Evolutionary conservation across 1,139 yeast species (phyloP).

Genomic region (Martiniozyma asiatica): DNA sequence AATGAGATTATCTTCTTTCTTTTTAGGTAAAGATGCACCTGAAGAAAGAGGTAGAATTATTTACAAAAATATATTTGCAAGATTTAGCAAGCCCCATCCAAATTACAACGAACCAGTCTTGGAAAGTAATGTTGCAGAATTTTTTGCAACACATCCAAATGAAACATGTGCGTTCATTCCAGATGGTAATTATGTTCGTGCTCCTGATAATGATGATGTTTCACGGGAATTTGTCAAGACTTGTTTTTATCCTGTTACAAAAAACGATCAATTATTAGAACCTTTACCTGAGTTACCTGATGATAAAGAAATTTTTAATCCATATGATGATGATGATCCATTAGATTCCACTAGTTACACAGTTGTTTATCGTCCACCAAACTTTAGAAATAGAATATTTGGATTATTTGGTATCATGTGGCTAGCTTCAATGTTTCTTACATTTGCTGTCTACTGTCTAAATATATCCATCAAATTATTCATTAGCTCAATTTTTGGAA

Average conservation of each 20-base stretch:
- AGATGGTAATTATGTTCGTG: constrained; percentile 74
- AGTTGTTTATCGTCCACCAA: constrained; percentile 81
- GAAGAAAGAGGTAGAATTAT: constrained; percentile 64
- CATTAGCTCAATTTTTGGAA: background rate
- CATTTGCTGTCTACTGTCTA: constrained; percentile 20
- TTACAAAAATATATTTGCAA: constrained; percentile 37
- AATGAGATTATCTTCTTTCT: constrained; percentile 67
- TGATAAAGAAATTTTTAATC: constrained; percentile 28
- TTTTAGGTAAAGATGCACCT: constrained; percentile 56
- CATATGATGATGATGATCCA: constrained; percentile 44
- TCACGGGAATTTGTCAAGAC: constrained; percentile 51
- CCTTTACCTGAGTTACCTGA: constrained; percentile 25
- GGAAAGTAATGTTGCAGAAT: constrained; percentile 30
- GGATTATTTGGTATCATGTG: constrained; percentile 51
- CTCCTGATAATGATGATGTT: constrained; percentile 72
- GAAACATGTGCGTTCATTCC: constrained; percentile 50
- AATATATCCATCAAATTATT: constrained; percentile 4
- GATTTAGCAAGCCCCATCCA: constrained; percentile 34
- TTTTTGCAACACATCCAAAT: constrained; percentile 30
- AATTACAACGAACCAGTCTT: constrained; percentile 52
- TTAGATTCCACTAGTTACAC: constrained; percentile 45
- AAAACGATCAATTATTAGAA: constrained; percentile 54
- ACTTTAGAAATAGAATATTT: constrained; percentile 49
- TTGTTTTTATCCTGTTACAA: constrained; percentile 73
- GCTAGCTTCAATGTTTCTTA: constrained; percentile 50